Evolutionary conservation across 108 stramenopile genomes (phyloP), one percentile per base, ranked within the genome.

Genomic region (Fragilaria radians): DNA sequence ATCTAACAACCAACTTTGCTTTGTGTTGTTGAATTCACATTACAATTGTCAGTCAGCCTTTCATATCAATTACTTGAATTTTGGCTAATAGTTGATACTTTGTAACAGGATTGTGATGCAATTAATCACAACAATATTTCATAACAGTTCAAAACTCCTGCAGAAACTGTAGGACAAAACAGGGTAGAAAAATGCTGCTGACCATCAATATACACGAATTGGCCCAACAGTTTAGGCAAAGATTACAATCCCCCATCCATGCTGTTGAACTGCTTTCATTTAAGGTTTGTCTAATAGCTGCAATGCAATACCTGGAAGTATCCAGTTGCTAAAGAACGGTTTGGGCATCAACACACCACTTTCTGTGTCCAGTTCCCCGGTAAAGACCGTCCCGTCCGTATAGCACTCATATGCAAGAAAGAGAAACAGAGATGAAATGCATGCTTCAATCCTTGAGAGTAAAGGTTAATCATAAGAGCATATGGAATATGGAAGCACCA

Each of bases 341-440:
- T 77, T 79, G 4, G 90, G 86, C 0, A 63, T 46, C 22, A 91
- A 56, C 19, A 65, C 67, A 5, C 90, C 85, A 21, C 61, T 77
- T 4, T 61, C 47, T 14, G 68, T 26, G 32, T 76, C 70, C 32
- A 85, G 48, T 45, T 84, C 82, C 5, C 90, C 90, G 5, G 90
- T 91, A 57, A 84, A 88, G 60, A 91, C 88, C 26, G 70, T 79
- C 7, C 88, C 86, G 70, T 87, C 85, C 30, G 81, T 48, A 54
- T 84, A 86, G 54, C 52, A 81, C 21, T 83, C 54, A 46, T 74
- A 48, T 25, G 77, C 82, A 26, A 80, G 51, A 18, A 86, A 55
- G 19, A 78, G 61, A 74, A 28, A 46, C 80, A 67, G 42, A 73
- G 62, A 34, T 72, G 56, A 19, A 83, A 34, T 36, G 83, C 1